These are phyloP conservation scores for Mycena epipterygia DNA, from an alignment of 768 basidiomycete genomes.

Conservation along the genomic window DNA sequence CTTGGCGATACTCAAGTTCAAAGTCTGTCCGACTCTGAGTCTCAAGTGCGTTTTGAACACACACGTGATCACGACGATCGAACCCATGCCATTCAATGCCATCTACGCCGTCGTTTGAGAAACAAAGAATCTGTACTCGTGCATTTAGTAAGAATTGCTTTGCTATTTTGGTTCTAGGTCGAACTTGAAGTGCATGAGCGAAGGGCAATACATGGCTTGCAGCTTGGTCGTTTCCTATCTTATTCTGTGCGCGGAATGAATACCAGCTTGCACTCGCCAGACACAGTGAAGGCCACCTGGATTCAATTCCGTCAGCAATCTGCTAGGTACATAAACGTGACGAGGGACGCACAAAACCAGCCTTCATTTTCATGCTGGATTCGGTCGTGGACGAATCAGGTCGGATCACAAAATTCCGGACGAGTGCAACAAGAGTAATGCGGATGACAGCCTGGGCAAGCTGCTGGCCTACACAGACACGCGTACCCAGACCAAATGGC, in stretches of 20 bases:
- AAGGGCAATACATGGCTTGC: too few species aligned
- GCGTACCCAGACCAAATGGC: conserved; percentile 82
- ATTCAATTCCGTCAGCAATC: neutral
- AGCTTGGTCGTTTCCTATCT: too few species aligned
- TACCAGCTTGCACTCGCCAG: conserved; percentile 79
- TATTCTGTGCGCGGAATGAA: conserved; percentile 61
- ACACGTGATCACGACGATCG: too few species aligned
- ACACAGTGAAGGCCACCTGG: conserved; percentile 83
- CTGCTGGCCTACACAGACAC: conserved; percentile 82
- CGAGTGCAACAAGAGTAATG: conserved; percentile 67
- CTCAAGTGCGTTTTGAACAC: too few species aligned
- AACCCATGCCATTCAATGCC: too few species aligned
- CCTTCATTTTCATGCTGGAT: conserved; percentile 80
- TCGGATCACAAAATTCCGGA: conserved; percentile 74
- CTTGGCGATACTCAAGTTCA: too few species aligned
- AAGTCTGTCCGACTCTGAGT: too few species aligned
- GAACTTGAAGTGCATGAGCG: too few species aligned
- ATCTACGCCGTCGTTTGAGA: too few species aligned
- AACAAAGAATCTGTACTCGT: too few species aligned
- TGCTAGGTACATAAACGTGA: neutral
- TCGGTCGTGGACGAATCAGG: conserved; percentile 77
- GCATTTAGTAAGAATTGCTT: too few species aligned
- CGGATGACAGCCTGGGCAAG: conserved; percentile 78
- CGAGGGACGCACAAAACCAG: conserved; percentile 75
- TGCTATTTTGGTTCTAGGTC: too few species aligned